Evolutionary conservation across 345 rosid species (phyloP), one percentile per base, ranked within the genome.

Genomic region (Brassica carinata): DNA sequence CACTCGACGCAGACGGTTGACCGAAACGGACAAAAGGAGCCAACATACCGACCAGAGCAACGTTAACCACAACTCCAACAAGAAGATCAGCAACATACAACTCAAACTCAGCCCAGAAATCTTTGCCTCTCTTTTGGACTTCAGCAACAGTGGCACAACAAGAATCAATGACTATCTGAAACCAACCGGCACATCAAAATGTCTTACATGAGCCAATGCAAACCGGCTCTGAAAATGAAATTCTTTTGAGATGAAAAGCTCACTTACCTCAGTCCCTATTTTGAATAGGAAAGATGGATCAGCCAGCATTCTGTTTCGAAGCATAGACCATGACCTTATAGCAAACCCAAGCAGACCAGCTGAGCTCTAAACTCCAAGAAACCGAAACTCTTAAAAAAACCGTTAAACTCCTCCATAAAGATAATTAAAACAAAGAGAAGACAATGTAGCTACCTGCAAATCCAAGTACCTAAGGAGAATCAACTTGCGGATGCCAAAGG

Each of bases 261-360:
- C 33, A 0, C 48, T 82, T 53, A 77, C 99, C 99, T 93, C 99
- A 18, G 91, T 84, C 70, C 97, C 98, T 74, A 96, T 86, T 85
- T 96, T 94, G 84, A 96, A 96, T 68, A 96, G 97, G 76, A 95
- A 92, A 48, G 98, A 94, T 36, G 98, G 97, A 83, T 96, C 99
- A 68, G 93, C 98, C 81, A 93, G 74, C 98, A 96, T 90, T 77
- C 99, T 83, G 71, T 91, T 89, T 0, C 98, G 92, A 43, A 93
- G 90, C 92, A 96, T 84, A 33, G 88, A 68, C 85, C 96, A 90
- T 1, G 90, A 87, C 79, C 85, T 86, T 86, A 92, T 86, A 13
- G 84, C 78, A 81, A 89, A 87, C n/a, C 93, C 90, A 38, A 96
- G 79, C 3, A 89, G 84, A 87, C 99, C 89, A 18, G 59, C 82